phyloP scores from a whole-genome alignment of 192 early-diverging fungal genomes.

The Borealophlyctis nickersoniae region DNA sequence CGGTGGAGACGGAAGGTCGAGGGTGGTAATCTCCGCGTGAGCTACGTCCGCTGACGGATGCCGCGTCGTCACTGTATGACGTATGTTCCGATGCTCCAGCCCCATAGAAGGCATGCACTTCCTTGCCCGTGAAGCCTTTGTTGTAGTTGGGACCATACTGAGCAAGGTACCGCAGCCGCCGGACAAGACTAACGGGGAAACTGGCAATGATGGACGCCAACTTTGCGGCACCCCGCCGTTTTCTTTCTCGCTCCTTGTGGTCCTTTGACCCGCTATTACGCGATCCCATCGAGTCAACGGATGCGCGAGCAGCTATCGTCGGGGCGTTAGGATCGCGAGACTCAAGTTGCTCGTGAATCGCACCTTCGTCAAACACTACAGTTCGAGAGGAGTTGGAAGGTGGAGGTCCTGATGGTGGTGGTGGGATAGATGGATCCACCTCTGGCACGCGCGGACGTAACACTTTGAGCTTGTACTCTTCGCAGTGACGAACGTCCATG shows the following conservation, averaged over 20 bases:
- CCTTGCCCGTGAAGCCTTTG: slow-evolving; percentile 35
- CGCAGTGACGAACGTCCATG: slow-evolving; percentile 33
- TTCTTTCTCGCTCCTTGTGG: neutral
- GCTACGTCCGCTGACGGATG: neutral
- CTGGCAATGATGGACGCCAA: slow-evolving; percentile 34
- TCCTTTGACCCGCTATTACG: neutral
- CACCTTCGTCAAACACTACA: neutral
- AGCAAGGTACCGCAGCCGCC: slow-evolving; percentile 33
- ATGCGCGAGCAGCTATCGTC: neutral
- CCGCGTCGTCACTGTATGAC: neutral
- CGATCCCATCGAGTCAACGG: neutral
- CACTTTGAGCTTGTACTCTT: slow-evolving; percentile 42
- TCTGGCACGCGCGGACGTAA: neutral
- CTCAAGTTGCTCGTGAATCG: neutral
- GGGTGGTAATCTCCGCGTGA: neutral
- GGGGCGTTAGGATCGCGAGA: too few species aligned
- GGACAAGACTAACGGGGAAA: slow-evolving; percentile 39
- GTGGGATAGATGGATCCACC: too few species aligned
- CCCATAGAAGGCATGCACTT: slow-evolving; percentile 20
- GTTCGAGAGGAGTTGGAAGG: too few species aligned
- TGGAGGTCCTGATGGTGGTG: too few species aligned
- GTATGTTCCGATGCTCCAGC: neutral
- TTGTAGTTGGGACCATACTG: slow-evolving; percentile 35
- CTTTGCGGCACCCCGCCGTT: slow-evolving; percentile 2
- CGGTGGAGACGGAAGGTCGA: neutral